These are phyloP conservation scores for Alnus glutinosa DNA, from an alignment of 306 rosid species.

Conservation along the genomic window DNA sequence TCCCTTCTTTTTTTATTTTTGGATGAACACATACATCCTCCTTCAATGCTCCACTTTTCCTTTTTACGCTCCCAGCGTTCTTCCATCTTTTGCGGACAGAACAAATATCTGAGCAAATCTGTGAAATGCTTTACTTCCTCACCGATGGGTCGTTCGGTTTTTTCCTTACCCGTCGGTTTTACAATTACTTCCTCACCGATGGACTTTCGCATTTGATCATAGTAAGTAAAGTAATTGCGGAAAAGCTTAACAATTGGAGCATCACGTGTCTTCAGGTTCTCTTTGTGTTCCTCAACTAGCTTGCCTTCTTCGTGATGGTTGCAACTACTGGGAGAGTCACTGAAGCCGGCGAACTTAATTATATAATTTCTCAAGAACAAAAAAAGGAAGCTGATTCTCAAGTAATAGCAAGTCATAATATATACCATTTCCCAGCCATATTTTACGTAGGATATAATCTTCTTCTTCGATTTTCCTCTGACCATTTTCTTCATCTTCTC, in stretches of 20 bases:
- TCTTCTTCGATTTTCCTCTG: neutral
- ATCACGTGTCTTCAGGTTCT: too few species aligned
- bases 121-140: neutral
- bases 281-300: rapidly evolving
- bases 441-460: neutral
- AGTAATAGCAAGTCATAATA: constrained; percentile 25
- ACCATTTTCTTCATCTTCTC: neutral
- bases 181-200: too few species aligned
- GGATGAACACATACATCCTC: too few species aligned
- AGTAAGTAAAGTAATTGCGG: neutral
- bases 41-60: too few species aligned
- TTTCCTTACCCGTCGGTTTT: too few species aligned
- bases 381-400: constrained; percentile 38
- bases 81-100: too few species aligned
- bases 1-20: too few species aligned
- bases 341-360: neutral
- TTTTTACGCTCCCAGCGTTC: too few species aligned
- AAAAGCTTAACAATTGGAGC: too few species aligned
- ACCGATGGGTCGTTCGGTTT: too few species aligned
- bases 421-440: constrained; percentile 16
- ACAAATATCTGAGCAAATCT: neutral
- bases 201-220: too few species aligned
- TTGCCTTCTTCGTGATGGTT: neutral
- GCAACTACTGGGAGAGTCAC: too few species aligned
- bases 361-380: constrained; percentile 7